phyloP scores from a whole-genome alignment of 306 rosid species.

The Datisca glomerata region DNA sequence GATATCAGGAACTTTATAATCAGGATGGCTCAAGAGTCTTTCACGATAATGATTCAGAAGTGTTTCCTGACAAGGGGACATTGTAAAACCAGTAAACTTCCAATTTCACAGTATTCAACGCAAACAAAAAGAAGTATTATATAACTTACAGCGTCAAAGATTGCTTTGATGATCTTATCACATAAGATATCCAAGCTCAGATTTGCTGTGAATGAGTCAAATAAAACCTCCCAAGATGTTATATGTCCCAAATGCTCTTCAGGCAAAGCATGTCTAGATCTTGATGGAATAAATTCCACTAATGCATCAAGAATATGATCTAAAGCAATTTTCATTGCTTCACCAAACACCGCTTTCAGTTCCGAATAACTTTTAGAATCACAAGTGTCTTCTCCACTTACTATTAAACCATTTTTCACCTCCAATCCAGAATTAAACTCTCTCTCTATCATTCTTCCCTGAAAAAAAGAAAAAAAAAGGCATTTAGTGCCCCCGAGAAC shows the following conservation, averaged over 20 bases:
- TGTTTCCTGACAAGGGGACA: constrained; percentile 52
- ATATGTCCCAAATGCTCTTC: constrained; percentile 33
- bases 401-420: constrained; percentile 7
- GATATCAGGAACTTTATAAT: constrained; percentile 6
- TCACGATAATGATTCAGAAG: constrained; percentile 26
- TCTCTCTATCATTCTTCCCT: constrained; percentile 48
- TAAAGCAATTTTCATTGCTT: constrained; percentile 30
- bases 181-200: constrained; percentile 41
- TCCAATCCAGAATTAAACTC: constrained; percentile 28
- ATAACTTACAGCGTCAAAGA: constrained; percentile 49
- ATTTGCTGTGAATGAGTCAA: constrained; percentile 27
- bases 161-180: constrained; percentile 33
- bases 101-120: constrained; percentile 8
- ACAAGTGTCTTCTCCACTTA: constrained; percentile 10
- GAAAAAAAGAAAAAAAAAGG: constrained; percentile 9
- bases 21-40: constrained; percentile 3
- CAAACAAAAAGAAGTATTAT: background rate
- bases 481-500: background rate
- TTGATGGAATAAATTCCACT: constrained; percentile 25
- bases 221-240: constrained; percentile 40
- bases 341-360: constrained; percentile 24
- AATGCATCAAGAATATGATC: constrained; percentile 33
- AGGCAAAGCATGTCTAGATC: constrained; percentile 14
- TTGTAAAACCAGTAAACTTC: too few relatives aligned
- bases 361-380: constrained; percentile 13